Conservation (phyloP, 305 asterid genomes). For the Salvia sclarea region DNA sequence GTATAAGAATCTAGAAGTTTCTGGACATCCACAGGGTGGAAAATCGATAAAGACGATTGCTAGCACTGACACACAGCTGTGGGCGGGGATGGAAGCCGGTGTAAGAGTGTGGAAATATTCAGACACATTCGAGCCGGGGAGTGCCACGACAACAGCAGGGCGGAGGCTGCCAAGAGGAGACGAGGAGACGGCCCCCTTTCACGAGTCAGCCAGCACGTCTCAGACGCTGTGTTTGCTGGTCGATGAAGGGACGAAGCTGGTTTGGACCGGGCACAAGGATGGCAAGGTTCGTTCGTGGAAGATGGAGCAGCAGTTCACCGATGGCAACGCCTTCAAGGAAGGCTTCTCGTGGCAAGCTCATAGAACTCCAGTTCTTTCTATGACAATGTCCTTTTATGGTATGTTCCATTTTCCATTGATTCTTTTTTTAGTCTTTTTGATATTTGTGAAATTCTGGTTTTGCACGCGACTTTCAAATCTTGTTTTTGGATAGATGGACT, state of each 20-base stretch:
- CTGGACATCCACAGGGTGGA: constrained; percentile 52
- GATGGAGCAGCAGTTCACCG: constrained; percentile 66
- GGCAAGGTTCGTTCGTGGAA: constrained; percentile 86
- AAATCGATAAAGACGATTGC: constrained; percentile 68
- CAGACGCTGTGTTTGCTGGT: constrained; percentile 64
- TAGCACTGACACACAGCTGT: constrained; percentile 71
- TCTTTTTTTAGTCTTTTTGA: too few relatives aligned
- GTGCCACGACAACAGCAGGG: constrained; percentile 32
- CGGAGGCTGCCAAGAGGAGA: constrained; percentile 73
- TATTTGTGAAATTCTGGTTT: too few relatives aligned
- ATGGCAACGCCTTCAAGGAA: constrained; percentile 66
- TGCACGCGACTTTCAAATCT: too few relatives aligned
- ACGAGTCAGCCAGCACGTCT: constrained; percentile 59
- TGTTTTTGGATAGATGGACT: too few relatives aligned
- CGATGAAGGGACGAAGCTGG: constrained; percentile 69
- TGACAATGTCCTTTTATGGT: constrained; percentile 78
- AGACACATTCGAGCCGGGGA: constrained; percentile 67
- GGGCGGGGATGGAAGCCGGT: constrained; percentile 88
- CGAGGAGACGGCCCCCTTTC: constrained; percentile 81
- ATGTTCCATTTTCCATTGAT: constrained; percentile 20
- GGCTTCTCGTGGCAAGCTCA: constrained; percentile 97
- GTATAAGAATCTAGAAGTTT: neutral
- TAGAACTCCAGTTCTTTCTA: constrained; percentile 75
- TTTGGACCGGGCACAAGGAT: constrained; percentile 91
- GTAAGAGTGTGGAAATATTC: constrained; percentile 80